These are phyloP conservation scores for Fusarium sp. DNA, from an alignment of 2,329 filamentous ascomycete species.

Conservation along the genomic window DNA sequence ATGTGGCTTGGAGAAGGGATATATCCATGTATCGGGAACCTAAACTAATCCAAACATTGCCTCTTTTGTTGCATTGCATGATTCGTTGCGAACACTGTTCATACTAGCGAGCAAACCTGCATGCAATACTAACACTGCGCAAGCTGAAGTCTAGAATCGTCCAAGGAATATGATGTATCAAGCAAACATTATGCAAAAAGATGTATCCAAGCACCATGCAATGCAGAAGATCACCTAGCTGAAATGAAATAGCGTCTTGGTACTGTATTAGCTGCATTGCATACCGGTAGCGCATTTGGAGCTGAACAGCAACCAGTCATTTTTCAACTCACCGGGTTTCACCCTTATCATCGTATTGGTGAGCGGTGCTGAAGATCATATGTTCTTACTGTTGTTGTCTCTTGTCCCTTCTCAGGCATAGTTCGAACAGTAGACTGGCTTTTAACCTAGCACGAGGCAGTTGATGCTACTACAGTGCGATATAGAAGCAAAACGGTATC, in stretches of 20 bases:
- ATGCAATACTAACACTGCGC: neutral
- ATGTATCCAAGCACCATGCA: neutral
- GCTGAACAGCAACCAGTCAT: neutral
- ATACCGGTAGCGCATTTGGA: neutral
- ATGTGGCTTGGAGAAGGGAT: slow-evolving; percentile 3
- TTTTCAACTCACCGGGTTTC: neutral
- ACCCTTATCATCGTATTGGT: neutral
- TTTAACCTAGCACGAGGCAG: neutral
- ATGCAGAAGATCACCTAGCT: neutral
- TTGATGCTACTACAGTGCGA: neutral
- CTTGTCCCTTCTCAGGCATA: neutral
- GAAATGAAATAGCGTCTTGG: neutral
- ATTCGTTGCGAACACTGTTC: neutral
- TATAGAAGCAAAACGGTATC: neutral
- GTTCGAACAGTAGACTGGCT: neutral
- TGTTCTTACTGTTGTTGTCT: neutral
- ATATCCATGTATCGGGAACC: slow-evolving; percentile 17
- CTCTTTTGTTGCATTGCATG: neutral
- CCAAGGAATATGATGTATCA: slow-evolving; percentile 15
- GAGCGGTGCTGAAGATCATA: neutral
- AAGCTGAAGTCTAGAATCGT: neutral
- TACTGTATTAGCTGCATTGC: neutral
- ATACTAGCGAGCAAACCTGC: slow-evolving; percentile 15
- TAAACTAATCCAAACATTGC: neutral
- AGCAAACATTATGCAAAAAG: slow-evolving; percentile 3